Conservation (phyloP, 495 filamentous ascomycete species). For the Neurospora africana region DNA sequence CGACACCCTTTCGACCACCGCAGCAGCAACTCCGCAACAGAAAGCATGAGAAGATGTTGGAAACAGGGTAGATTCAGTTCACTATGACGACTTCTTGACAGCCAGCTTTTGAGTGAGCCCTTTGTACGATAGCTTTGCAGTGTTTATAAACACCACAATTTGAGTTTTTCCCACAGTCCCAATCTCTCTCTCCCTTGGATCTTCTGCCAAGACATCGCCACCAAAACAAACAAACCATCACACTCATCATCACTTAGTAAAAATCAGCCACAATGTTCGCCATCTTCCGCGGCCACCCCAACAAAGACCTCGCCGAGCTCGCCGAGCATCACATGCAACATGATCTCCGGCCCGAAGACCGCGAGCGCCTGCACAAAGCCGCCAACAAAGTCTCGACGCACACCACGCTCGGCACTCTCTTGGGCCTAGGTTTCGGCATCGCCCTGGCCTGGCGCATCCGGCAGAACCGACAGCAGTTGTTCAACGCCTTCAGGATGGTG, state of each 20-base stretch:
- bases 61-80: neutral
- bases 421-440: conserved; percentile 50
- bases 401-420: conserved; percentile 45
- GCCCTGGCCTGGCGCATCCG: conserved; percentile 48
- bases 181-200: neutral
- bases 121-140: neutral
- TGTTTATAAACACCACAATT: neutral
- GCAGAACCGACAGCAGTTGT: conserved; percentile 42
- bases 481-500: conserved; percentile 46
- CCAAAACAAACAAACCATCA: neutral
- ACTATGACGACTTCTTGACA: neutral
- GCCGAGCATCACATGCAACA: conserved; percentile 55
- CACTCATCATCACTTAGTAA: neutral
- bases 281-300: conserved; percentile 41
- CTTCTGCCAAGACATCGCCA: neutral
- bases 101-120: neutral
- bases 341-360: conserved; percentile 49
- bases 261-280: conserved; percentile 33
- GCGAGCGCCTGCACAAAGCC: conserved; percentile 45
- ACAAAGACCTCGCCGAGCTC: conserved; percentile 44
- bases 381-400: conserved; percentile 40
- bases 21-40: neutral
- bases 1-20: neutral
- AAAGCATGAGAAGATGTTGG: neutral
- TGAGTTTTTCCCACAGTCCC: neutral